These are phyloP conservation scores for Penicillium paxilli DNA, from an alignment of 495 filamentous ascomycete genomes.

Conservation along the genomic window DNA sequence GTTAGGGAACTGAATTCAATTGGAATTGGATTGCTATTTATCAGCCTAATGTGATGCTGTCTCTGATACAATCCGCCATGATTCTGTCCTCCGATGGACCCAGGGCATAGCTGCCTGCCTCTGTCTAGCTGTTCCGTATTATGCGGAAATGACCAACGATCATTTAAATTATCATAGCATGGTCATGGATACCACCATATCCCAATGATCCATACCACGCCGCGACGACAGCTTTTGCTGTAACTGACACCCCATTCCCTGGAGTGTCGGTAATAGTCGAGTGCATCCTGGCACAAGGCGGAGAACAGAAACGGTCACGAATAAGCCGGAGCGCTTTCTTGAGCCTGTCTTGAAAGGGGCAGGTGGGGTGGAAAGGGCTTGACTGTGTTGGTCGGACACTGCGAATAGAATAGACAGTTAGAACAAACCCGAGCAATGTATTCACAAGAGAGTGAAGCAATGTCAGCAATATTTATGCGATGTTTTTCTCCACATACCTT, in stretches of 20 bases:
- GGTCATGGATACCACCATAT: background rate
- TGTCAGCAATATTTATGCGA: too few species aligned
- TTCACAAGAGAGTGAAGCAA: too few species aligned
- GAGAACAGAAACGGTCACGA: constrained; percentile 67
- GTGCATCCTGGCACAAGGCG: constrained; percentile 51
- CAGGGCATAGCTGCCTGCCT: too few species aligned
- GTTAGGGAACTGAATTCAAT: too few species aligned
- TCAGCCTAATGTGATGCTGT: constrained; percentile 10
- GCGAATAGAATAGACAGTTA: background rate
- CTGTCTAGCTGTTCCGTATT: too few species aligned
- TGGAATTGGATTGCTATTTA: background rate
- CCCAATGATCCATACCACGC: constrained; percentile 31
- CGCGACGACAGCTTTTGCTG: constrained; percentile 59
- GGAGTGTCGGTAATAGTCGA: constrained; percentile 55
- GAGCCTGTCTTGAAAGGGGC: constrained; percentile 72
- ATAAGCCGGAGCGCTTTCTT: constrained; percentile 95
- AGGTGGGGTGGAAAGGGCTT: constrained; percentile 82
- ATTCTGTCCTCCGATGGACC: too few species aligned
- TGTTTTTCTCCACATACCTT: too few species aligned
- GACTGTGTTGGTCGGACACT: constrained; percentile 78
- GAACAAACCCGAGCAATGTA: too few species aligned
- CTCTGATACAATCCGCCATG: background rate
- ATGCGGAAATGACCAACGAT: too few species aligned
- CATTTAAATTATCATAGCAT: too few species aligned
- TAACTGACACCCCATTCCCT: constrained; percentile 53